These are phyloP conservation scores for Akanthomyces dipterigenus DNA, from an alignment of 2,329 filamentous ascomycete species.

Conservation along the genomic window DNA sequence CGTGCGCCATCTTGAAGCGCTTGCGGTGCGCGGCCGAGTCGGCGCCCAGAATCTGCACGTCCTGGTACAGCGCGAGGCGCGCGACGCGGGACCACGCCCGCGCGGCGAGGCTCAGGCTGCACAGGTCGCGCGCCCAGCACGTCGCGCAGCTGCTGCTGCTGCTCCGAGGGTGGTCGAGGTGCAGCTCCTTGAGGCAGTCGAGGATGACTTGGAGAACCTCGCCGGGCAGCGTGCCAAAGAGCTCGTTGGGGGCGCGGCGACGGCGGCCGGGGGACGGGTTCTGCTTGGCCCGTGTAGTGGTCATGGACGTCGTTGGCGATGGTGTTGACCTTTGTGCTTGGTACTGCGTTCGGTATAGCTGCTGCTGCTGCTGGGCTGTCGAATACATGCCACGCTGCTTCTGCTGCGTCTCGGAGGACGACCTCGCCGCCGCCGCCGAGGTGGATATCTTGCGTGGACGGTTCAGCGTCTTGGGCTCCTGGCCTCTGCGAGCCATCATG, in stretches of 20 bases:
- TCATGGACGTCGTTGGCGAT: background rate
- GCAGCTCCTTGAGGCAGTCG: conserved; percentile 43
- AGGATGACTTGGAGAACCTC: conserved; percentile 54
- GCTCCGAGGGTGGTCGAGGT: conserved; percentile 32
- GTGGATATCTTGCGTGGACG: conserved; percentile 30
- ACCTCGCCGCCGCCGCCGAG: background rate
- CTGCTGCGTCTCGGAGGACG: background rate
- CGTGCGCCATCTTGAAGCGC: conserved; percentile 46
- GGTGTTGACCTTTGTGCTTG: background rate
- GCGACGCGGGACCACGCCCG: conserved; percentile 47
- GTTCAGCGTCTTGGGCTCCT: conserved; percentile 24
- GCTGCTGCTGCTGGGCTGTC: conserved; percentile 5
- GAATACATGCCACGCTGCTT: background rate
- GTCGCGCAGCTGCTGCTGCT: conserved; percentile 51
- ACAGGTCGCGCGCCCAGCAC: conserved; percentile 58
- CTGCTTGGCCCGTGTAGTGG: conserved; percentile 18
- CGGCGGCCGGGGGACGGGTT: conserved; percentile 9
- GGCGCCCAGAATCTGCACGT: conserved; percentile 52
- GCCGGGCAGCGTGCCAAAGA: conserved; percentile 49
- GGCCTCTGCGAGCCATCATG: conserved; percentile 15
- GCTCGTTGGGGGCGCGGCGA: conserved; percentile 37
- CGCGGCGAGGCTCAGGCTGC: conserved; percentile 42
- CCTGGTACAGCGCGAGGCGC: conserved; percentile 46
- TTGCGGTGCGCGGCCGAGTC: conserved; percentile 52
- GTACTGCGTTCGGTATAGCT: conserved; percentile 10